These are phyloP conservation scores for Leucoagaricus sp. DNA, from an alignment of 1,284 basidiomycete species.

Conservation along the genomic window DNA sequence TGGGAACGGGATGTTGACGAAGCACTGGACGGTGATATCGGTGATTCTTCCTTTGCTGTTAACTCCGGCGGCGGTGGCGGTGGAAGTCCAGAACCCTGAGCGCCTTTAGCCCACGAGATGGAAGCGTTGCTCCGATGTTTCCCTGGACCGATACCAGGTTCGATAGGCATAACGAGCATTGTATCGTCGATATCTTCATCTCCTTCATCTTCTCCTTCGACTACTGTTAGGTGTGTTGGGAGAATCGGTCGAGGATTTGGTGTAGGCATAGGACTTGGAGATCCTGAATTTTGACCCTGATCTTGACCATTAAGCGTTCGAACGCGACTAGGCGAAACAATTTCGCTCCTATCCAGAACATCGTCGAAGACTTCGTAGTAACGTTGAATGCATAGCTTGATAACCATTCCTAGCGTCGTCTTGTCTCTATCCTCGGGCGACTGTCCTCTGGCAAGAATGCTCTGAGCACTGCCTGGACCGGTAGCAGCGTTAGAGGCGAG, in stretches of 20 bases:
- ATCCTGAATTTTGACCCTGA: not conserved
- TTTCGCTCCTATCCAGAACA: constrained; percentile 65
- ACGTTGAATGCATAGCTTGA: constrained; percentile 77
- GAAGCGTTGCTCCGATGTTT: constrained; percentile 20
- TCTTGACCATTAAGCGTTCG: constrained; percentile 11
- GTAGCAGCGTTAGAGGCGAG: constrained; percentile 4
- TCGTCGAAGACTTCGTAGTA: constrained; percentile 89
- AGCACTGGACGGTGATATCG: constrained; percentile 35
- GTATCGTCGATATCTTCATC: constrained; percentile 67
- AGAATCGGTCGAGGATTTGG: constrained; percentile 23
- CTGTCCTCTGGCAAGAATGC: constrained; percentile 5
- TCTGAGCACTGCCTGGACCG: constrained; percentile 16
- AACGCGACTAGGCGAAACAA: constrained; percentile 38
- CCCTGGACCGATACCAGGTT: constrained; percentile 32
- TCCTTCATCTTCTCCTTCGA: constrained; percentile 45
- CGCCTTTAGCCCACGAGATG: constrained; percentile 8
- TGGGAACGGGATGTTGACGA: constrained; percentile 24
- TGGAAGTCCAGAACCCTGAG: not conserved
- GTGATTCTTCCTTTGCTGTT: constrained; percentile 15
- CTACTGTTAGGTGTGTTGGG: constrained; percentile 27
- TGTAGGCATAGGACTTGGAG: constrained; percentile 19
- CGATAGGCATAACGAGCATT: constrained; percentile 75
- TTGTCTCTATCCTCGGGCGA: constrained; percentile 18
- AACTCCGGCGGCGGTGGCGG: not conserved
- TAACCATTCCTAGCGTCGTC: constrained; percentile 66